Base-by-base conservation (phyloP, 2,329 filamentous ascomycete species). In the Beauveria caledonica region DNA sequence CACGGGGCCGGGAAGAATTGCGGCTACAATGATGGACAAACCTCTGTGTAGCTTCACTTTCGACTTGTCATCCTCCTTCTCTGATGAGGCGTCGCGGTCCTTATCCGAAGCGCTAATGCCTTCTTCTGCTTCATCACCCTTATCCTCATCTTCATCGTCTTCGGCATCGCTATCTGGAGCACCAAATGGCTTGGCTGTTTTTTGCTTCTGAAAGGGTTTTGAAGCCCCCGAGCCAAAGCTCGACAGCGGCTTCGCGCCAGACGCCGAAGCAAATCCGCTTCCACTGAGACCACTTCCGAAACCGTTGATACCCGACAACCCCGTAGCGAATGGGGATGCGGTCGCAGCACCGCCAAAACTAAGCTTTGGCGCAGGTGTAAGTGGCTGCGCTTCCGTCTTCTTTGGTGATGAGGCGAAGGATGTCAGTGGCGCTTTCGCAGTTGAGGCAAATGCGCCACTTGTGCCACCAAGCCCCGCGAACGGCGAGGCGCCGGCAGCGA, bases 151-250 rank as follows among this genome's bases (percentile, higher is more conserved):
- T 10, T 72, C 73, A 5, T 64, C 75, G 3, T 80, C 81, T 45
- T 85, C 84, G 3, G 77, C 80, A 53, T 86, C 85, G 62, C 84
- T 87, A 44, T 86, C 86, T 1, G 89, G 84, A 13, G 90, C 88
- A 36, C 91, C 91, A 70, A 96, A 94, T 0, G 90, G 82, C 72
- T 84, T 90, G 3, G 81, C 79, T 15, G 84, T 79, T 71, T 89
- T 89, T 62, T 80, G 79, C 61, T 77, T 83, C 68, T 78, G 80
- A 44, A 81, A 73, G 13, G 74, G 60, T 46, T 71, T 73, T 19
- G 58, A 74, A 55, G 80, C 83, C 23, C 85, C 80, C 50, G 86
- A 85, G 46, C 86, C 90, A 73, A 96, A 96, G 65, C 82, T 88
- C 2, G 81, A 80, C 10, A 92, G 73, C 1, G 72, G 67, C 63